Evolutionary conservation across 1,139 yeast genomes (phyloP), one percentile per base, ranked within the genome.

Genomic region (Hansenula lynferdii): DNA sequence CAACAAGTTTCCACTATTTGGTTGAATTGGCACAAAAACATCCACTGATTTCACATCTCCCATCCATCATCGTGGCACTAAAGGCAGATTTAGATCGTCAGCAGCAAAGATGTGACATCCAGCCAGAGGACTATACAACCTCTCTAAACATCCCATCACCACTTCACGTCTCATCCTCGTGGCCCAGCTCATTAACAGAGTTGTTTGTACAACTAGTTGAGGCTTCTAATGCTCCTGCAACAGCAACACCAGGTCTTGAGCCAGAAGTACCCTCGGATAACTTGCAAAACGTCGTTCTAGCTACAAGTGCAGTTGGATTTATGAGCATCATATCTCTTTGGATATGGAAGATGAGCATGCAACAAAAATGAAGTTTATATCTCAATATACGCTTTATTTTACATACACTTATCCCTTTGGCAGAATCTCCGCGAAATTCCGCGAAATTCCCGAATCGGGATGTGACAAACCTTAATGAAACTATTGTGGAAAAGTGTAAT

Each of bases 31-130:
- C 89, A 20, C 65, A 70, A 34, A 72, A 69, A 43, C 77, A 82
- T 52, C 73, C 78, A 0, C 65, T 67, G 29, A 63, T 90, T 29
- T 81, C 79, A 51, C 77, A 77, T 39, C 66, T 90, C 3, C 98
- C 98, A 0, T 75, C 85, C 6, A 82, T 90, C 0, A 86, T 82
- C 56, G 97, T 89, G 1, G 98, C 96, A 0, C 65, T 89, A 22
- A 92, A 92, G 56, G 97, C 98, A 0, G 98, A 92, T 60, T 67
- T 89, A 33, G 98, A 92, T 58, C 80, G 95, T 49, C 97, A 90
- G 56, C 97, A 90, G 53, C 98, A 92, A 56, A 61, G 98, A 24
- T 78, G 85, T 24, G 86, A 79, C 40, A 67, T 74, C 6, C 96
- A 87, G 54, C 98, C 98, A 0, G 97, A 92, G 52, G 83, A 77